Base-by-base conservation (phyloP, 2,329 filamentous ascomycete species). In the Ceratocystis huliohia region DNA sequence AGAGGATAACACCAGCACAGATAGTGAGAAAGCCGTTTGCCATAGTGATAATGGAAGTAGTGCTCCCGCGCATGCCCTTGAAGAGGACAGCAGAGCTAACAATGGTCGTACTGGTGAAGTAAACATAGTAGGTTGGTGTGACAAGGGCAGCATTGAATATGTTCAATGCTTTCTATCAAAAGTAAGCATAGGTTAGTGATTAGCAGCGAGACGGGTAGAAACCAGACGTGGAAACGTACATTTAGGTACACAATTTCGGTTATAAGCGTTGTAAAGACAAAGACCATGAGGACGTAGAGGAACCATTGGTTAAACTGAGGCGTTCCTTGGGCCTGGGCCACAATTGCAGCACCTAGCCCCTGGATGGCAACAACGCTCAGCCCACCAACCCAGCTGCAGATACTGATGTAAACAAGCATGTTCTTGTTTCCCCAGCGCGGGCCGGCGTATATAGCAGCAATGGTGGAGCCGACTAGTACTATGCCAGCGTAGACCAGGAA, bases 271-370 rank as follows among this genome's bases (percentile, higher is more conserved):
- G 79, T 77, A 69, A 97, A 81, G 64, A 97, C 91, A 76, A 99
- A 97, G 4, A 92, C 89, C 66, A 97, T 78, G 41, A 97, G 78
- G 4, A 97, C 87, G 76, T 96, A 99, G 48, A 96, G 78, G 73
- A 99, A 99, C 93, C 93, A 97, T 74, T 97, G 85, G 75, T 96
- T 96, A 77, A 96, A 97, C 80, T 99, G 92, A 1, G 87, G 82
- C 63, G 85, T 84, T 17, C 93, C 94, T 20, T 83, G 82, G 68
- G 87, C 87, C 78, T 96, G 91, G 0, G 93, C 89, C 66, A 96
- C 83, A 69, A 99, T 92, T 20, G 93, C 93, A 65, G 93, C 86
- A 64, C 94, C 94, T 56, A 99, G 78, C 20, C 94, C 94, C 76
- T 97, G 93, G 2, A 92, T 97, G 17, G 91, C 88, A 65, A 97